Conservation (phyloP, 108 stramenopile species). For the Asterionellopsis glacialis region DNA sequence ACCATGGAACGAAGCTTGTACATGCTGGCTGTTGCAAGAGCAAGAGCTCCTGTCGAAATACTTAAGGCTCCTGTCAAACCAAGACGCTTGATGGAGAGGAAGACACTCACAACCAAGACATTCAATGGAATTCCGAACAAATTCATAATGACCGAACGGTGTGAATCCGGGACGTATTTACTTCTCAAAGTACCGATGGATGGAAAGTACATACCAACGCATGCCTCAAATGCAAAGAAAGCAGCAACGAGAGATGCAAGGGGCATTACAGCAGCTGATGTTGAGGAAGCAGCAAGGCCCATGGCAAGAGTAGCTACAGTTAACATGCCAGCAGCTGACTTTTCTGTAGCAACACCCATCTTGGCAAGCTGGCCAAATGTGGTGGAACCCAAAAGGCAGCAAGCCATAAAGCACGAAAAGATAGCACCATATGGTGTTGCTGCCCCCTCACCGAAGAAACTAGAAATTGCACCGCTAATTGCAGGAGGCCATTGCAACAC, state of each 20-base stretch:
- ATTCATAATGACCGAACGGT: conserved; percentile 95
- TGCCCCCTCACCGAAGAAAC: conserved; percentile 50
- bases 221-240: conserved; percentile 90
- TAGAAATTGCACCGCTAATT: conserved; percentile 55
- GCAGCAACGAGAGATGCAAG: conserved; percentile 28
- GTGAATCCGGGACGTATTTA: conserved; percentile 92
- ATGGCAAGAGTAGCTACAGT: conserved; percentile 78
- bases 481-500: conserved; percentile 95
- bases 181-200: conserved; percentile 91
- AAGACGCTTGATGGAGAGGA: conserved; percentile 80
- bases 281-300: conserved; percentile 68
- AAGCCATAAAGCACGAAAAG: conserved; percentile 95
- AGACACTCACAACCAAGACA: conserved; percentile 87
- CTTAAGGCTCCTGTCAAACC: conserved; percentile 78
- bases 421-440: conserved; percentile 83
- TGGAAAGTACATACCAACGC: conserved; percentile 97
- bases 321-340: conserved; percentile 67
- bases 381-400: conserved; percentile 84
- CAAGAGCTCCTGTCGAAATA: conserved; percentile 73
- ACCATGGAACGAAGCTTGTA: conserved; percentile 29
- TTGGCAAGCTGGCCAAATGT: conserved; percentile 69
- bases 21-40: conserved; percentile 71
- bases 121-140: conserved; percentile 94
- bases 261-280: conserved; percentile 24
- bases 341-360: conserved; percentile 69